These are phyloP conservation scores for Calonectria honghensis DNA, from an alignment of 2,329 filamentous ascomycete genomes.

Conservation along the genomic window DNA sequence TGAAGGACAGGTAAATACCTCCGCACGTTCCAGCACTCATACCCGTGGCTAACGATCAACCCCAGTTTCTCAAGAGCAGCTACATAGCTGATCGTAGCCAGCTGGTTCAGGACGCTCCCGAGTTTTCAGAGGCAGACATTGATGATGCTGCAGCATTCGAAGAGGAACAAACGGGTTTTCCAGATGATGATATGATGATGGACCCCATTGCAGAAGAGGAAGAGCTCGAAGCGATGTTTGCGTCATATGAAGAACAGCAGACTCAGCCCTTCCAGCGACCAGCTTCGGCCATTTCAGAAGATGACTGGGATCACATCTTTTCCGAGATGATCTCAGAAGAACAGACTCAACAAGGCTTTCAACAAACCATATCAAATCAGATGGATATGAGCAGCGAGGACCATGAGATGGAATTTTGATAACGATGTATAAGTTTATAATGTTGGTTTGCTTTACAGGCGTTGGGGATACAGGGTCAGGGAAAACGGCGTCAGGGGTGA, in stretches of 20 bases:
- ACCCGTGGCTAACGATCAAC: constrained; percentile 30
- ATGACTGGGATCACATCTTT: constrained; percentile 79
- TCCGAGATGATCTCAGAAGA: constrained; percentile 61
- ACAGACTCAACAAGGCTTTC: constrained; percentile 41
- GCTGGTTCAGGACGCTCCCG: constrained; percentile 60
- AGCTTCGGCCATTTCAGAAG: constrained; percentile 67
- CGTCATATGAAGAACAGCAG: constrained; percentile 64
- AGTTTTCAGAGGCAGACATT: constrained; percentile 70
- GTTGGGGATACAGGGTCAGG: constrained; percentile 44
- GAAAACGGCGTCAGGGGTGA: constrained; percentile 50
- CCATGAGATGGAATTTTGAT: constrained; percentile 44
- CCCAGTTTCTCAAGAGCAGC: constrained; percentile 61
- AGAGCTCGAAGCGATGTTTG: constrained; percentile 75
- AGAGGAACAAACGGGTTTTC: constrained; percentile 50
- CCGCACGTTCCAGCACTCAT: not conserved
- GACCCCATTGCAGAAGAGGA: constrained; percentile 71
- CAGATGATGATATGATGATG: constrained; percentile 70
- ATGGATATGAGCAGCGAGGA: constrained; percentile 68
- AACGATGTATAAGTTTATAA: not conserved
- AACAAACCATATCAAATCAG: constrained; percentile 58
- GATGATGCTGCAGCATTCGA: constrained; percentile 68
- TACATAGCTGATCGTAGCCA: constrained; percentile 59
- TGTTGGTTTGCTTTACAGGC: constrained; percentile 43
- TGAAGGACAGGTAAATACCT: constrained; percentile 69
- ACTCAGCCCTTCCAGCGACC: constrained; percentile 52